Evolutionary conservation across 1,139 yeast species (phyloP).

Genomic region (Hemisphaericaspora lyxosophila): DNA sequence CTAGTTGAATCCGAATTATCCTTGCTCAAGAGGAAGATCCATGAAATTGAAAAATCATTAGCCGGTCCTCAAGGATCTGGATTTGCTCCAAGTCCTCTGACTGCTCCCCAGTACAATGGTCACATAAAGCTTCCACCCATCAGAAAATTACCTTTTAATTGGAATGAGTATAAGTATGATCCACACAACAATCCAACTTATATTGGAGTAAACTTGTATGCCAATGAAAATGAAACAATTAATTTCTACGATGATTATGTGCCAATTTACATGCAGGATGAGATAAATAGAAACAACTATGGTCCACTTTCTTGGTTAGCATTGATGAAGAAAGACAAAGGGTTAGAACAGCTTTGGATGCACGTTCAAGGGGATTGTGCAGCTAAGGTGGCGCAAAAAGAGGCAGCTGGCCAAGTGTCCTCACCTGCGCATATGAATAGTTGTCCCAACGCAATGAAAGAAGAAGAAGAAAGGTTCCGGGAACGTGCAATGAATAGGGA

Average conservation of each 20-base stretch:
- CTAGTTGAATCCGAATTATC: conserved; percentile 22
- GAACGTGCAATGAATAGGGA: conserved; percentile 30
- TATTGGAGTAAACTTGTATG: conserved; percentile 30
- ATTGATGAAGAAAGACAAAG: conserved; percentile 34
- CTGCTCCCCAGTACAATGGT: background rate
- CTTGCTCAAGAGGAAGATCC: conserved; percentile 38
- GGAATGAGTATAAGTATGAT: conserved; percentile 11
- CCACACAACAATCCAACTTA: conserved; percentile 16
- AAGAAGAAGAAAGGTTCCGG: conserved; percentile 20
- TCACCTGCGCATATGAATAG: background rate
- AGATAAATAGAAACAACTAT: conserved; percentile 28
- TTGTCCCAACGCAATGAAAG: background rate
- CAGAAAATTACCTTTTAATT: conserved; percentile 7
- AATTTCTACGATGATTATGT: conserved; percentile 35
- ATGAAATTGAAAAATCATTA: conserved; percentile 42
- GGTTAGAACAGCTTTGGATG: conserved; percentile 21
- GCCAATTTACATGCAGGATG: conserved; percentile 23
- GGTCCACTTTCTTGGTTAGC: conserved; percentile 46
- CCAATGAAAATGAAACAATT: conserved; percentile 23
- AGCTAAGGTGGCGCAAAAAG: background rate
- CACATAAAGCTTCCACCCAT: conserved; percentile 17
- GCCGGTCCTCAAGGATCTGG: conserved; percentile 1
- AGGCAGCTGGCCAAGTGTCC: background rate
- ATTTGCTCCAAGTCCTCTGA: background rate
- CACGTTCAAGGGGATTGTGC: background rate